These are phyloP conservation scores for Hypoxylon sp. DNA, from an alignment of 2,329 filamentous ascomycete species.

Conservation along the genomic window DNA sequence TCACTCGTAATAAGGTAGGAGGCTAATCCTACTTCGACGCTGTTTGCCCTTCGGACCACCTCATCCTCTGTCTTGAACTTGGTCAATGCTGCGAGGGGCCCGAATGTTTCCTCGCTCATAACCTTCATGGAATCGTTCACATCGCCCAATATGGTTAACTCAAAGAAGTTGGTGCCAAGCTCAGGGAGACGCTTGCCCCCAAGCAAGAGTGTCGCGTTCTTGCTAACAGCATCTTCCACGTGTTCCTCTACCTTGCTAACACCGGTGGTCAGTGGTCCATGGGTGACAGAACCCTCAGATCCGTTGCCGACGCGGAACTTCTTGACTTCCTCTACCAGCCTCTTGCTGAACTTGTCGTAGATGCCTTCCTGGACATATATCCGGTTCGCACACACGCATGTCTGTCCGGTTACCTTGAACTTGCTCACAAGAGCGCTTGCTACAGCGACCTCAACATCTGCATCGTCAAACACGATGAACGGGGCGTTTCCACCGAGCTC, in stretches of 20 bases:
- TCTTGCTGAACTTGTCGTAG: conserved; percentile 69
- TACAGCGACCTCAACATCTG: conserved; percentile 74
- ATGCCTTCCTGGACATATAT: conserved; percentile 73
- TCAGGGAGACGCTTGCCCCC: conserved; percentile 75
- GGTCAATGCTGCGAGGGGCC: conserved; percentile 77
- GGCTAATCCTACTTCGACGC: conserved; percentile 83
- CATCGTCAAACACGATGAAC: conserved; percentile 83
- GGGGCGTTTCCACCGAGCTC: conserved; percentile 83
- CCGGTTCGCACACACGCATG: conserved; percentile 77
- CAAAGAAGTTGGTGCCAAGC: conserved; percentile 78
- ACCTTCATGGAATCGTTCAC: conserved; percentile 78
- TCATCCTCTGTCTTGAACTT: conserved; percentile 79
- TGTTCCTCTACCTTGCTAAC: conserved; percentile 75
- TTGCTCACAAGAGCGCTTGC: conserved; percentile 76
- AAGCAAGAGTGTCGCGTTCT: conserved; percentile 72
- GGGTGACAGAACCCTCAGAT: conserved; percentile 69
- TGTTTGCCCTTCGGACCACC: conserved; percentile 80
- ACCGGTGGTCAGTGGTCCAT: conserved; percentile 76
- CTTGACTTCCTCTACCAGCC: conserved; percentile 64
- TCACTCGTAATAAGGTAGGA: conserved; percentile 80
- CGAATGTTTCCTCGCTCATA: conserved; percentile 80
- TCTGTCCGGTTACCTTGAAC: conserved; percentile 80
- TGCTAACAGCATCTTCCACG: conserved; percentile 73
- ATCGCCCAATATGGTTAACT: conserved; percentile 78
- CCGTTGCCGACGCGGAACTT: conserved; percentile 72